Conservation (phyloP, 2,329 filamentous ascomycete species). For the Hypoxylon sp. region DNA sequence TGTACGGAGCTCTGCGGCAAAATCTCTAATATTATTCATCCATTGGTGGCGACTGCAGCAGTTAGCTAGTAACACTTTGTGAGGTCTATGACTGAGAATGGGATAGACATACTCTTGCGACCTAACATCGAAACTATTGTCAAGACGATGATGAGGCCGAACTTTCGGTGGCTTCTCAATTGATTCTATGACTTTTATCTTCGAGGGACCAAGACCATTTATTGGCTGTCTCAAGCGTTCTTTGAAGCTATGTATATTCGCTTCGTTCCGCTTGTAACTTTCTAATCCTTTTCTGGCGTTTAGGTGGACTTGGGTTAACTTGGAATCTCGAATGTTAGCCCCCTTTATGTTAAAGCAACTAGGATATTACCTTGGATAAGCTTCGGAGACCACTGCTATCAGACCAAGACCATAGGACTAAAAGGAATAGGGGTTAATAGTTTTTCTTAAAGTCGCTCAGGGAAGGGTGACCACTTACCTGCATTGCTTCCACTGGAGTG, state of each 20-base stretch:
- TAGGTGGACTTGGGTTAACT: constrained; percentile 29
- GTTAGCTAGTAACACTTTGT: background rate
- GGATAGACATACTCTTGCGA: constrained; percentile 24
- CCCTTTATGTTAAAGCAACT: background rate
- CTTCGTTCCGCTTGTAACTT: constrained; percentile 30
- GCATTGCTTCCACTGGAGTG: constrained; percentile 29
- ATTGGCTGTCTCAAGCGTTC: constrained; percentile 16
- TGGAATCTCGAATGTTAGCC: background rate
- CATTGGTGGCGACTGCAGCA: constrained; percentile 22
- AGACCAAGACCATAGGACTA: constrained; percentile 35
- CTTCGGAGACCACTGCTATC: constrained; percentile 30
- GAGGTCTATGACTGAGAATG: background rate
- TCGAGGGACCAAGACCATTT: constrained; percentile 6
- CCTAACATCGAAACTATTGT: constrained; percentile 28
- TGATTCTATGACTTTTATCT: constrained; percentile 25
- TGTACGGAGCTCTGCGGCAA: constrained; percentile 28
- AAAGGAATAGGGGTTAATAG: background rate
- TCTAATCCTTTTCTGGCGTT: constrained; percentile 28
- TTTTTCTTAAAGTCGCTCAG: background rate
- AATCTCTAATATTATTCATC: constrained; percentile 36
- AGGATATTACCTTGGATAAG: constrained; percentile 21
- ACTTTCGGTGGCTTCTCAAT: constrained; percentile 28
- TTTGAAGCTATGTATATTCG: constrained; percentile 24
- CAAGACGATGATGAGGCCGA: constrained; percentile 14
- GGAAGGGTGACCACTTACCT: constrained; percentile 8